phyloP scores from a whole-genome alignment of 176 grass and related monocot species.

The Bothriochloa decipiens region DNA sequence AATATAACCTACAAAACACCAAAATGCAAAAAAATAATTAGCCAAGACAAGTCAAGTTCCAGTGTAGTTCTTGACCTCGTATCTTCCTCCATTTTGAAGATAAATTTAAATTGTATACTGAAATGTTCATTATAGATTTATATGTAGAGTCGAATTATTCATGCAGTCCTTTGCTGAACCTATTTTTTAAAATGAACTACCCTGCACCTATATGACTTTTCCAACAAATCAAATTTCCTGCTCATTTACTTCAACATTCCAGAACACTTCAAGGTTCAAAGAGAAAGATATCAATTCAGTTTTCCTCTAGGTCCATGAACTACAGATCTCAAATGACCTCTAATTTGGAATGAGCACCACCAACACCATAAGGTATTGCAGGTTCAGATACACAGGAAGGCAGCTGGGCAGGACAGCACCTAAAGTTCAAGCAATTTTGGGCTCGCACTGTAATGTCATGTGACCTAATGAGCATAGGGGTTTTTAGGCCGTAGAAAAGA shows the following conservation, averaged over 20 bases:
- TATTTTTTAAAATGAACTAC: not conserved
- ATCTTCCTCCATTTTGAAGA: constrained; percentile 7
- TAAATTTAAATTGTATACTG: not conserved
- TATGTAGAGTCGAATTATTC: not conserved
- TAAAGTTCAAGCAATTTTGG: not conserved
- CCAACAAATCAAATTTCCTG: not conserved
- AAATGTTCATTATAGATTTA: not conserved
- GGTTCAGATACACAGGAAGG: not conserved
- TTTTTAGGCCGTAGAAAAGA: not conserved
- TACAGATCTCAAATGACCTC: not conserved
- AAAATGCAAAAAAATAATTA: not conserved
- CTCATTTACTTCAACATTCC: not conserved
- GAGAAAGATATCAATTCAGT: not conserved
- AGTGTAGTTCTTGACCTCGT: not conserved
- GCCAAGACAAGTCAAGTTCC: not conserved
- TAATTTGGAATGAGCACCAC: not conserved
- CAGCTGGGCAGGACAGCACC: not conserved
- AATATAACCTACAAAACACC: constrained; percentile 63
- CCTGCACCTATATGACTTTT: not conserved
- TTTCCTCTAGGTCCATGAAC: not conserved
- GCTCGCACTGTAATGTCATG: not conserved
- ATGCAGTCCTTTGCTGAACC: not conserved
- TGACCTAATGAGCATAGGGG: not conserved
- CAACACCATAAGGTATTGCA: not conserved
- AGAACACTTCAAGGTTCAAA: not conserved